A percentile compares a stretch with the other conserved stretches of the same genome.
These are phyloP conservation scores for Naganishia onofrii DNA, from an alignment of 768 basidiomycete species.

Conservation along the genomic window DNA sequence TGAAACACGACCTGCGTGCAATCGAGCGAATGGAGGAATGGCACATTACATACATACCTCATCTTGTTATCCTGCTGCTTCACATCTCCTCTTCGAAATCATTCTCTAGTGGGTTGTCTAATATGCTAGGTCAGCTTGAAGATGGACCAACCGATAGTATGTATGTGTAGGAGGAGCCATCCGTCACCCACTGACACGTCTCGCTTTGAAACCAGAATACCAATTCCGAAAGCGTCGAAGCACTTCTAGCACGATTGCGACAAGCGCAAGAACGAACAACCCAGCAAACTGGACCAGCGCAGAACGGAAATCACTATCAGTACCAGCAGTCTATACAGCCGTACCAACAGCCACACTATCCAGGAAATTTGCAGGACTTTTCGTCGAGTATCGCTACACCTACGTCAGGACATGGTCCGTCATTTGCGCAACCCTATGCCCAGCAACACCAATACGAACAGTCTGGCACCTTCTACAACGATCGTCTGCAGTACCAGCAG, in stretches of 20 bases:
- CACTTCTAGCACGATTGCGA: constrained; percentile 14
- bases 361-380: neutral
- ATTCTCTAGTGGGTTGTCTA: neutral
- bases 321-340: neutral
- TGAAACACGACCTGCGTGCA: neutral
- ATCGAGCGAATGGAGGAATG: neutral
- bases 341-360: neutral
- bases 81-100: neutral
- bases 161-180: neutral
- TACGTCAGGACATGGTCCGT: neutral
- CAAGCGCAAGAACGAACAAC: neutral
- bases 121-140: no score
- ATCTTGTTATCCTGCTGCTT: neutral
- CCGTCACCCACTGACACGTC: neutral
- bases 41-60: neutral
- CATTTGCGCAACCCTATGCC: neutral
- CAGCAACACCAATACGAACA: neutral
- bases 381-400: neutral
- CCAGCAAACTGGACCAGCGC: neutral
- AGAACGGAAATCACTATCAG: neutral
- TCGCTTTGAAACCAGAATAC: neutral
- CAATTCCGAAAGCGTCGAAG: constrained; percentile 1
- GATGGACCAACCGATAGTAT: no score
- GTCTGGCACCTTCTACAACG: neutral
- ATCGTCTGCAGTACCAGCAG: neutral